Conservation (phyloP, 2,329 filamentous ascomycete species). For the Chaetomium globosum region DNA sequence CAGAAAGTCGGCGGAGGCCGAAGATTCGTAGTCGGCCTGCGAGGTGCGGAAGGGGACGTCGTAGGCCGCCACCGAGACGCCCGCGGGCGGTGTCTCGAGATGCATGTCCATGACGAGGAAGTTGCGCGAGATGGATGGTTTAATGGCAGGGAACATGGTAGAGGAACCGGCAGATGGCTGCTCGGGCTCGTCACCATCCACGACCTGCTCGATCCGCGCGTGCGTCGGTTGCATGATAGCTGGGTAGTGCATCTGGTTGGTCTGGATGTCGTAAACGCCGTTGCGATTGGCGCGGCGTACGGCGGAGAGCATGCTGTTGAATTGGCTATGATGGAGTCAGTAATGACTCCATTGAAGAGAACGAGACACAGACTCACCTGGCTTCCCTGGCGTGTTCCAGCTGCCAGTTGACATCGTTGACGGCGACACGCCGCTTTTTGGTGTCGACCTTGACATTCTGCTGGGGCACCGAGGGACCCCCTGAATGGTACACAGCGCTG, state of each 20-base stretch:
- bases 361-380: slow-evolving; percentile 61
- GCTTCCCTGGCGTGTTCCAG: slow-evolving; percentile 89
- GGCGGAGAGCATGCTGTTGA: slow-evolving; percentile 74
- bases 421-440: slow-evolving; percentile 82
- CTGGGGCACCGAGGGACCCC: slow-evolving; percentile 73
- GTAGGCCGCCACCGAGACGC: slow-evolving; percentile 51
- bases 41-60: slow-evolving; percentile 48
- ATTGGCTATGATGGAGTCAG: slow-evolving; percentile 60
- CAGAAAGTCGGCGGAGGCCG: slow-evolving; percentile 49
- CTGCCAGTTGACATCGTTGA: slow-evolving; percentile 96
- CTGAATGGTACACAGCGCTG: slow-evolving; percentile 91
- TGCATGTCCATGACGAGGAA: slow-evolving; percentile 60
- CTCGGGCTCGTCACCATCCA: slow-evolving; percentile 42
- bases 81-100: slow-evolving; percentile 55
- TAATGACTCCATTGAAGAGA: neutral
- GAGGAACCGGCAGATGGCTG: slow-evolving; percentile 35
- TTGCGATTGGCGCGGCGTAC: slow-evolving; percentile 69
- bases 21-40: slow-evolving; percentile 41
- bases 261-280: slow-evolving; percentile 91
- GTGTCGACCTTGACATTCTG: slow-evolving; percentile 70
- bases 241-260: slow-evolving; percentile 87
- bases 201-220: slow-evolving; percentile 75
- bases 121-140: slow-evolving; percentile 56
- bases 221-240: slow-evolving; percentile 87
- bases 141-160: slow-evolving; percentile 52